These are phyloP conservation scores for Saussurea involucrata DNA, from an alignment of 129 eudicot genomes.

Conservation along the genomic window DNA sequence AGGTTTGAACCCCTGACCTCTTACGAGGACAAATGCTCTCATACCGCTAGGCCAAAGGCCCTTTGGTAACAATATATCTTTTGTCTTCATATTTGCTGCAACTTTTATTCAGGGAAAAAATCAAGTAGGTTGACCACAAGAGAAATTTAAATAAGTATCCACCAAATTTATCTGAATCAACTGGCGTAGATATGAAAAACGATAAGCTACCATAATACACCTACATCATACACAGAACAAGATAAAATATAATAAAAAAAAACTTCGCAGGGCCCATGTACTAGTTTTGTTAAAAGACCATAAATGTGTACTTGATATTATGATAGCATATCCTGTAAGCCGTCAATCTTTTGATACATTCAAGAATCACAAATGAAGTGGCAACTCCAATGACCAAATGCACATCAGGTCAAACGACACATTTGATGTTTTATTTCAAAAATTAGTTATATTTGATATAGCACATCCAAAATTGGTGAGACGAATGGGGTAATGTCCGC, in stretches of 20 bases:
- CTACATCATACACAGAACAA: background rate
- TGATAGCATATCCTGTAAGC: background rate
- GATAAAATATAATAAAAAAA: background rate
- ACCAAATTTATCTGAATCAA: background rate
- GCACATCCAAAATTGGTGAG: background rate
- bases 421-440: background rate
- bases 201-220: background rate
- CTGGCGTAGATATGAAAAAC: background rate
- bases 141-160: background rate
- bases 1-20: too few species aligned
- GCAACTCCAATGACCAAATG: background rate
- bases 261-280: background rate
- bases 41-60: too few species aligned
- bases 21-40: too few species aligned
- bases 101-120: background rate
- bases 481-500: background rate
- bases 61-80: background rate
- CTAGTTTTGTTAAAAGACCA: background rate
- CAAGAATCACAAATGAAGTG: background rate
- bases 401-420: background rate
- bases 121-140: background rate
- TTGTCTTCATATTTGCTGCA: background rate
- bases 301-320: background rate
- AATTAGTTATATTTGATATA: background rate
- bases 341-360: background rate